Conservation (phyloP, 805 yeast genomes). For the Yamadazyma tumulicola region DNA sequence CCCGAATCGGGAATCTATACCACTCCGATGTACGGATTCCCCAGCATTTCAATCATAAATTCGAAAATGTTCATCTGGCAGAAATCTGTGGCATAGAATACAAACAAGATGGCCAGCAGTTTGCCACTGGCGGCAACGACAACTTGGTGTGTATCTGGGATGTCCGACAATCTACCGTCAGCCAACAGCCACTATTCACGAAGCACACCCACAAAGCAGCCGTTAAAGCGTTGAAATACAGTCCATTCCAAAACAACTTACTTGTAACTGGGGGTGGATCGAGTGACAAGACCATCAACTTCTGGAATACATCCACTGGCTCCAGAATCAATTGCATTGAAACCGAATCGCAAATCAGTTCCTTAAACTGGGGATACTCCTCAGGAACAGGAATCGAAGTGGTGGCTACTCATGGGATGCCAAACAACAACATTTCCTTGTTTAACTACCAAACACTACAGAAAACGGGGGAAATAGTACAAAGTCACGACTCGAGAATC, state of each 20-base stretch:
- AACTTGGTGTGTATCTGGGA: constrained; percentile 94
- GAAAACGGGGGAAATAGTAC: constrained; percentile 79
- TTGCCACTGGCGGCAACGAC: constrained; percentile 94
- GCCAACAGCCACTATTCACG: constrained; percentile 57
- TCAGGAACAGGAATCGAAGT: constrained; percentile 74
- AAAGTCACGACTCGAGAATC: constrained; percentile 89
- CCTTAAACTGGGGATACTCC: constrained; percentile 85
- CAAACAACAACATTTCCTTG: constrained; percentile 76
- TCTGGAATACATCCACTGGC: constrained; percentile 95
- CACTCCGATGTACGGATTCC: constrained; percentile 89
- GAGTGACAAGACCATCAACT: constrained; percentile 80
- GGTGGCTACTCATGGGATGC: constrained; percentile 92
- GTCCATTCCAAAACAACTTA: constrained; percentile 77
- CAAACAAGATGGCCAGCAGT: constrained; percentile 76
- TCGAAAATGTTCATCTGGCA: constrained; percentile 58
- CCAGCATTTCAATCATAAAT: constrained; percentile 62
- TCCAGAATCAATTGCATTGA: constrained; percentile 80
- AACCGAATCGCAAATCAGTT: constrained; percentile 92
- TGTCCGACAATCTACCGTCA: constrained; percentile 43
- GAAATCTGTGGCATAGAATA: constrained; percentile 93
- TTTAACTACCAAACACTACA: constrained; percentile 84
- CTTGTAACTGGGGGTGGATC: constrained; percentile 98
- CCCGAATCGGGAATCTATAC: constrained; percentile 78
- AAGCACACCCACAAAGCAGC: constrained; percentile 88
- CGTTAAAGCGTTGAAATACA: constrained; percentile 92